These are phyloP conservation scores for Exsudoporus floridanus DNA, from an alignment of 1,284 basidiomycete genomes.

Conservation along the genomic window DNA sequence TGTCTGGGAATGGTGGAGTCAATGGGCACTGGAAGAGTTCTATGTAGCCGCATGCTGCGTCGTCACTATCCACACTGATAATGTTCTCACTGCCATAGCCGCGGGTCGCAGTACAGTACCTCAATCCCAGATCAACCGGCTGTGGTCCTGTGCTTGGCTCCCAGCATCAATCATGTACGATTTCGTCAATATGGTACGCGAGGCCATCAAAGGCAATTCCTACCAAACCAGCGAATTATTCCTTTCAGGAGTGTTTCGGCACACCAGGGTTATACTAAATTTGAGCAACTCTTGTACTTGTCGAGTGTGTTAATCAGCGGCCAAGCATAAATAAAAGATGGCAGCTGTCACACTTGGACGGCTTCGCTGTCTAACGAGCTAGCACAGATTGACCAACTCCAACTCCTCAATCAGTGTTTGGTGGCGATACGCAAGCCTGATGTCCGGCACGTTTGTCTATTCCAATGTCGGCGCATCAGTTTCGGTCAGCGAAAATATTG, in stretches of 20 bases:
- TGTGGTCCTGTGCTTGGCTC: not conserved
- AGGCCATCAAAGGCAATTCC: not conserved
- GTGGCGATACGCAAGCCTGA: slow-evolving; percentile 85
- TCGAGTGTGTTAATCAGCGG: too few relatives aligned
- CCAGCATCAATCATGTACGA: not conserved
- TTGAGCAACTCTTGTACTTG: too few relatives aligned
- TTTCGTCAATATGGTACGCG: too few relatives aligned
- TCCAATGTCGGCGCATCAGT: not conserved
- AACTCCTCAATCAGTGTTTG: slow-evolving; percentile 88
- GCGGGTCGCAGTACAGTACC: not conserved
- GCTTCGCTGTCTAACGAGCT: slow-evolving; percentile 11
- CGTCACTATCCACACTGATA: not conserved
- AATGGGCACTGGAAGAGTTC: not conserved
- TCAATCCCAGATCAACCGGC: not conserved
- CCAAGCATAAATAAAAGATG: not conserved
- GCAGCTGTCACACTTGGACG: not conserved
- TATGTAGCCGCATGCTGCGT: slow-evolving; percentile 15
- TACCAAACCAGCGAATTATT: not conserved
- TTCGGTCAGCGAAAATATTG: slow-evolving; percentile 15
- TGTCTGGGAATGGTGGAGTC: slow-evolving; percentile 2
- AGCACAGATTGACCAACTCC: slow-evolving; percentile 52
- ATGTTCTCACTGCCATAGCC: not conserved
- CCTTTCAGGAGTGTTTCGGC: not conserved
- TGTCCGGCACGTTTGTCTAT: slow-evolving; percentile 96
- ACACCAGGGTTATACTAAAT: not conserved